These are phyloP conservation scores for Phytophthora boehmeriae DNA, from an alignment of 352 stramenopile species.

Conservation along the genomic window DNA sequence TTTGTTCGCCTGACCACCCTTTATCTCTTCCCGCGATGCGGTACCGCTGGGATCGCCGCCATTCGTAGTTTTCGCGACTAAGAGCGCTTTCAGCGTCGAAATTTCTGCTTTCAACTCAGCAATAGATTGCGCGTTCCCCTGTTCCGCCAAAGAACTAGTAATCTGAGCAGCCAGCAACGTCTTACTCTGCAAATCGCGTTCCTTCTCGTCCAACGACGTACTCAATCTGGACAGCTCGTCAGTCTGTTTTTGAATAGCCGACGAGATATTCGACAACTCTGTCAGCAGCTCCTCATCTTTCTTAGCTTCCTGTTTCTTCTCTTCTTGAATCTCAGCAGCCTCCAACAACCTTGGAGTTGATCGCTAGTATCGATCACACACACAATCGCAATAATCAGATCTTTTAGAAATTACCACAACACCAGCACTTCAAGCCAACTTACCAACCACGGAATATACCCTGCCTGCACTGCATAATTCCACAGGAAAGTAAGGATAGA, in stretches of 20 bases:
- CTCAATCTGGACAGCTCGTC: slow-evolving; percentile 61
- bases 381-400: not conserved
- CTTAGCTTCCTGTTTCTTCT: slow-evolving; percentile 54
- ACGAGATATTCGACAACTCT: slow-evolving; percentile 53
- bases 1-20: slow-evolving; percentile 11
- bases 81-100: slow-evolving; percentile 63
- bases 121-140: slow-evolving; percentile 62
- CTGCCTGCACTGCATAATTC: slow-evolving; percentile 75
- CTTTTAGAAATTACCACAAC: not conserved
- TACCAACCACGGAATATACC: slow-evolving; percentile 74
- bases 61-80: slow-evolving; percentile 42
- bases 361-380: slow-evolving; percentile 28
- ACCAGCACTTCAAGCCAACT: not conserved
- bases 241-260: slow-evolving; percentile 71
- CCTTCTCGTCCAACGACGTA: slow-evolving; percentile 57
- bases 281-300: slow-evolving; percentile 58
- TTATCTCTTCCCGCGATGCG: slow-evolving; percentile 4
- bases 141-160: slow-evolving; percentile 50
- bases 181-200: slow-evolving; percentile 57
- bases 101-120: slow-evolving; percentile 74
- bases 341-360: slow-evolving; percentile 47
- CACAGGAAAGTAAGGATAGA: slow-evolving; percentile 77
- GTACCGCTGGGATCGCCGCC: not conserved
- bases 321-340: slow-evolving; percentile 48
- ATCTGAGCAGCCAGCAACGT: slow-evolving; percentile 50